Base-by-base conservation (phyloP, 1,139 yeast genomes). In the Schizosaccharomyces versatilis region DNA sequence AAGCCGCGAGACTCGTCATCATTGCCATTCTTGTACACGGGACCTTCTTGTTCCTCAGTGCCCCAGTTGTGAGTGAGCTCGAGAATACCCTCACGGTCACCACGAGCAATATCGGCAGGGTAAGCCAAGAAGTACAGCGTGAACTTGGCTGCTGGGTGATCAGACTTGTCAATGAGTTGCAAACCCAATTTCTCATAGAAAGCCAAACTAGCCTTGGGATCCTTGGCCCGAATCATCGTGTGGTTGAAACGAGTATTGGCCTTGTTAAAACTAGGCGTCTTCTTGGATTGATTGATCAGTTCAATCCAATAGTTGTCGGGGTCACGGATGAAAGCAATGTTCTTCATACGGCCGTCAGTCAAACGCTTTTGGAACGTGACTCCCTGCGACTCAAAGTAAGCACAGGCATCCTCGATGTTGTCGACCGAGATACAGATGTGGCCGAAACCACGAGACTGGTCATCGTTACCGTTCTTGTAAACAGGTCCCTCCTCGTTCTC, bases 11-110 rank as follows among this genome's bases (percentile, higher is more conserved):
- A 79, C 48, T 78, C 74, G 32, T 36, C 49, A 19, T 79, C 80
- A 67, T 86, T 85, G 57, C 95, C 94, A 61, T 80, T 83, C 67
- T 88, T 94, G 69, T 90, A 90, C 41, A 75, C 76, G 55, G 71
- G 67, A 69, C 85, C 84, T 12, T 74, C 73, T 10, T 75, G 73
- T 60, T 88, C 95, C 66, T 90, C 98, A 15, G 97, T 84, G 38
- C 97, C 98, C 80, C 85, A 86, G 69, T 90, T 90, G 71, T 85
- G 93, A 52, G 97, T 88, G 65, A 90, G 73, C 69, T 90, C 98
- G 55, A 90, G 68, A 8, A 90, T 68, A 36, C 90, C 81, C 66
- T 84, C 84, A 57, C 77, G 70, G 52, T 65, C 61, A 49, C 32
- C 54, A 53, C 53, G 17, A 40, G 38, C 32, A 19, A 24, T 19